Evolutionary conservation across 371 early-diverging fungal genomes (phyloP).

Genomic region (Smittium culicis): DNA sequence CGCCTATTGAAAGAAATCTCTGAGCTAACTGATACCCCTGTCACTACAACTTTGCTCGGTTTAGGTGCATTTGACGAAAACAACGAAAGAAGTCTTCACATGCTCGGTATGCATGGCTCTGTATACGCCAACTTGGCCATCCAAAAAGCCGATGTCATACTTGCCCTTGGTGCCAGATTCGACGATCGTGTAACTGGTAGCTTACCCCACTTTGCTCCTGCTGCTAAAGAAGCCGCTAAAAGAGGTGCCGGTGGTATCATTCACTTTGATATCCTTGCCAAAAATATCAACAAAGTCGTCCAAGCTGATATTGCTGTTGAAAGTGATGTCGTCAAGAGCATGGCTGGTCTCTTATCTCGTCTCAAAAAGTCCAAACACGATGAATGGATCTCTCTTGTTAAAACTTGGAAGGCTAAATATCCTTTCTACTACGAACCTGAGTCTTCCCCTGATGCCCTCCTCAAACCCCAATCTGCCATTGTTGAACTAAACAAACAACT

Average conservation of each 20-base stretch:
- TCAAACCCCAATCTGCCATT: slow-evolving; percentile 88
- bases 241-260: slow-evolving; percentile 88
- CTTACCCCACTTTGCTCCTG: slow-evolving; percentile 79
- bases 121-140: slow-evolving; percentile 94
- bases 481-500: slow-evolving; percentile 80
- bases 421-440: slow-evolving; percentile 66
- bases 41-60: slow-evolving; percentile 87
- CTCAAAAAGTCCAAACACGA: slow-evolving; percentile 50
- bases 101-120: slow-evolving; percentile 97
- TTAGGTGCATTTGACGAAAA: slow-evolving; percentile 85
- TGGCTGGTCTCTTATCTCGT: slow-evolving; percentile 61
- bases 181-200: slow-evolving; percentile 96
- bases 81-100: slow-evolving; percentile 78
- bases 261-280: slow-evolving; percentile 96
- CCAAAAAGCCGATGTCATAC: slow-evolving; percentile 86
- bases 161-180: slow-evolving; percentile 94
- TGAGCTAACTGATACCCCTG: slow-evolving; percentile 78
- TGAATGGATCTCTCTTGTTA: slow-evolving; percentile 68
- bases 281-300: slow-evolving; percentile 96
- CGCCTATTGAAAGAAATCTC: slow-evolving; percentile 61
- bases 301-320: slow-evolving; percentile 79
- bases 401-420: slow-evolving; percentile 75
- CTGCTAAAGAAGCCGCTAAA: slow-evolving; percentile 71
- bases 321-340: slow-evolving; percentile 81
- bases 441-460: slow-evolving; percentile 30